Evolutionary conservation across 345 rosid species (phyloP), one percentile per base, ranked within the genome.

Genomic region (Ceriops zippeliana): DNA sequence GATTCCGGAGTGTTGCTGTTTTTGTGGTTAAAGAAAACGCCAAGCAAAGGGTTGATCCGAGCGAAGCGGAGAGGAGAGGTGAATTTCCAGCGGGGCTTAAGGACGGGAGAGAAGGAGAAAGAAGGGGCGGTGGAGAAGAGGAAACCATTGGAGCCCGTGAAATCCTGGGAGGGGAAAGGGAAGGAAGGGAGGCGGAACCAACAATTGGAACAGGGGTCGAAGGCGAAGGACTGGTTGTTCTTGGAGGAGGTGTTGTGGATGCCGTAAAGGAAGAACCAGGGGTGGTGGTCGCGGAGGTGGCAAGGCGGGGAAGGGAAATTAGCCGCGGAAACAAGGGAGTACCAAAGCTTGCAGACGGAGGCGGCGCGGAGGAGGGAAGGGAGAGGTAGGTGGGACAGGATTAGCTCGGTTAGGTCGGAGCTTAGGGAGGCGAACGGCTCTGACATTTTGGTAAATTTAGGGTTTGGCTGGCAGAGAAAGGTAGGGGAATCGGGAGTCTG

Each of bases 191-290:
- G 91, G 42, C 79, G 81, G 73, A 86, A 79, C 98, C 98, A 92
- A 24, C 89, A 34, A 59, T 77, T 47, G 49, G 98, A 88, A 64
- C 67, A 56, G 59, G 96, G 98, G 51, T 92, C 98, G 68, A 83
- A 90, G 52, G 91, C 96, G 63, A 92, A 90, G 22, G 96, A 86
- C 66, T 92, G 98, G 84, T 92, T 83, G 70, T 84, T 86, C 59
- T 76, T 82, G 34, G 89, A 78, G 71, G 86, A 84, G 69, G 91
- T 90, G 81, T 92, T 92, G 87, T 92, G 96, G 70, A 88, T 78
- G 53, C 98, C 98, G 63, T 83, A 76, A 79, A 92, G 96, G 76
- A 92, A 92, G 75, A 92, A 90, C 96, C 98, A 92, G 4, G 98
- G 95, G 62, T 16, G 73, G 56, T 22, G 57, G 59, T 62, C 26